These are phyloP conservation scores for Fusarium xyrophilum DNA, from an alignment of 2,329 filamentous ascomycete genomes.

Conservation along the genomic window DNA sequence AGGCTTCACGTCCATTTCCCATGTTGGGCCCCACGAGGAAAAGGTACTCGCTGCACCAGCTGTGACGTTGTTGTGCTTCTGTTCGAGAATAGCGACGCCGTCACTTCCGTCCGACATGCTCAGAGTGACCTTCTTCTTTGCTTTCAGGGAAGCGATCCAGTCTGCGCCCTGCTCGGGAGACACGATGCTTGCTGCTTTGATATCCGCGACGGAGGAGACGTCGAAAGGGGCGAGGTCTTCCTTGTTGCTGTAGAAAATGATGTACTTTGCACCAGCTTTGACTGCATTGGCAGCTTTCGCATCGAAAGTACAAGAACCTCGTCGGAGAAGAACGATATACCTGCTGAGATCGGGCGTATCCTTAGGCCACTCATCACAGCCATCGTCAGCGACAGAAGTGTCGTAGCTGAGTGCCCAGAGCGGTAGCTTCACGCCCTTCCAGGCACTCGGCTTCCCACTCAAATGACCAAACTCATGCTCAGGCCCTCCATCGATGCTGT, in stretches of 20 bases:
- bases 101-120: slow-evolving; percentile 52
- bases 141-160: slow-evolving; percentile 54
- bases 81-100: slow-evolving; percentile 46
- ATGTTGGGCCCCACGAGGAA: slow-evolving; percentile 68
- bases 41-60: slow-evolving; percentile 61
- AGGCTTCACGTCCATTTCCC: slow-evolving; percentile 63
- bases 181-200: slow-evolving; percentile 53
- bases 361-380: slow-evolving; percentile 59
- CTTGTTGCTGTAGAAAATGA: slow-evolving; percentile 67
- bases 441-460: slow-evolving; percentile 51
- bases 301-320: slow-evolving; percentile 63
- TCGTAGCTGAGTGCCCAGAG: slow-evolving; percentile 60
- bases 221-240: slow-evolving; percentile 47
- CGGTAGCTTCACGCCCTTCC: slow-evolving; percentile 55
- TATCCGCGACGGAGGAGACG: slow-evolving; percentile 41
- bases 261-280: slow-evolving; percentile 63
- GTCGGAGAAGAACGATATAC: slow-evolving; percentile 65
- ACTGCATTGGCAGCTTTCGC: slow-evolving; percentile 61
- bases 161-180: slow-evolving; percentile 50
- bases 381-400: slow-evolving; percentile 55
- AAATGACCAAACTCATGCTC: slow-evolving; percentile 53
- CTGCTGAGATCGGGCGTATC: slow-evolving; percentile 63
- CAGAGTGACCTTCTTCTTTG: slow-evolving; percentile 53
- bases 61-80: slow-evolving; percentile 50
- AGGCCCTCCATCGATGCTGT: slow-evolving; percentile 47